Evolutionary conservation across 2,329 filamentous ascomycete species (phyloP), one percentile per base, ranked within the genome.

Genomic region (Colletotrichum euphorbiae): DNA sequence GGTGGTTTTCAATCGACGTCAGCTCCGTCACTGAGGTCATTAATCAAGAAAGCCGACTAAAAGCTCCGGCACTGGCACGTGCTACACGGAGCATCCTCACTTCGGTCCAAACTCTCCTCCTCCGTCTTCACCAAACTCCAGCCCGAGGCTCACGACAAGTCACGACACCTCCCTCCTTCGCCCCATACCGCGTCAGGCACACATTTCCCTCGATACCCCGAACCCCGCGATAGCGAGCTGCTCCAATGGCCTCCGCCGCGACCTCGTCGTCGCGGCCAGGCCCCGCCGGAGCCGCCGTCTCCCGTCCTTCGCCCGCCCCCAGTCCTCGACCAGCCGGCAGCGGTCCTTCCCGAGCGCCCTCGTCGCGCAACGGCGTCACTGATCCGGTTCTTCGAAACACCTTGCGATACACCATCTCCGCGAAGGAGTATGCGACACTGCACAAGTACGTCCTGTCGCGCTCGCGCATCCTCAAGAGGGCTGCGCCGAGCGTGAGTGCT

Each of bases 361-460:
- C 60, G 11, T 63, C 69, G 21, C 51, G 64, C 57, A 69, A 67
- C 13, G 59, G 78, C 3, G 73, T 72, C 33, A 66, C 72, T 43
- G 91, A 95, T 72, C 91, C 92, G 5, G 85, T 97, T 70, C 85
- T 97, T 64, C 92, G 93, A 79, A 97, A 96, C 78, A 90, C 93
- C 48, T 85, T 98, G 67, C 91, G 94, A 72, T 94, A 97, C 80
- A 96, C 92, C 66, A 93, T 94, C 76, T 91, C 89, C 6, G 90
- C 93, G 46, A 89, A 91, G 78, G 94, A 98, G 78, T 98, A 98
- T 79, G 90, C 93, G 72, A 83, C 91, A 1, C 87, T 98, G 17
- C 93, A 97, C 79, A 90, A 91, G 75, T 94, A 94, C 76, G 86
- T 97, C 60, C 85, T 96, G 57, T 93, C 92, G 69, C 89, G 91